These are phyloP conservation scores for Wallemia hederae DNA, from an alignment of 1,284 basidiomycete genomes.

Conservation along the genomic window DNA sequence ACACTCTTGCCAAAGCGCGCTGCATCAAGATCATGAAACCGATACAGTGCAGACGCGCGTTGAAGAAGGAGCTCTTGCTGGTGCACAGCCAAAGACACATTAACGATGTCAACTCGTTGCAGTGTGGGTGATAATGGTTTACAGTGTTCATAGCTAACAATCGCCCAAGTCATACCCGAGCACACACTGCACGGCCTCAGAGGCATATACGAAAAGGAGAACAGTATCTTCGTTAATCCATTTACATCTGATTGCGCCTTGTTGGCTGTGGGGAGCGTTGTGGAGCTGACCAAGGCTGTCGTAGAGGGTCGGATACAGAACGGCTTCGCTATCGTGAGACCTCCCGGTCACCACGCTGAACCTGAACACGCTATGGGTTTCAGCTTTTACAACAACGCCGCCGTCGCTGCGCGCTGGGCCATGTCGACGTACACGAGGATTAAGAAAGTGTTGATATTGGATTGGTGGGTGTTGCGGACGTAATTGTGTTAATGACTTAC, in stretches of 20 bases:
- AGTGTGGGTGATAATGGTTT: too few relatives aligned
- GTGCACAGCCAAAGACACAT: too few relatives aligned
- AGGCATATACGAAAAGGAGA: too few relatives aligned
- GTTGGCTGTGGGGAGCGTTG: slow-evolving; percentile 74
- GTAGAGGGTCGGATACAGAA: slow-evolving; percentile 54
- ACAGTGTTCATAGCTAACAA: too few relatives aligned
- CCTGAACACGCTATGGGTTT: slow-evolving; percentile 96
- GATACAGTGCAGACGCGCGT: slow-evolving; percentile 14
- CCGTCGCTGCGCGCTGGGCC: slow-evolving; percentile 51
- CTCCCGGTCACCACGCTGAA: slow-evolving; percentile 94
- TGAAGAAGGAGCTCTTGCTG: too few relatives aligned
- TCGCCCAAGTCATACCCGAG: too few relatives aligned
- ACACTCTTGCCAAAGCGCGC: neutral
- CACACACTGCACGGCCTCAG: too few relatives aligned
- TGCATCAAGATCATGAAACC: neutral
- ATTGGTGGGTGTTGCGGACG: slow-evolving; percentile 40
- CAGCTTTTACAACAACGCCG: slow-evolving; percentile 97
- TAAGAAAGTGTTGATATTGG: slow-evolving; percentile 55
- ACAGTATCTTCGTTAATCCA: slow-evolving; percentile 27
- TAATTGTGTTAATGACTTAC: neutral
- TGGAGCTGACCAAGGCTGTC: slow-evolving; percentile 67
- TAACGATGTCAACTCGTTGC: too few relatives aligned
- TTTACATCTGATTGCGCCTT: slow-evolving; percentile 58
- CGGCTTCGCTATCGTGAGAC: slow-evolving; percentile 78
- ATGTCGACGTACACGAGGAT: slow-evolving; percentile 20